phyloP scores from a whole-genome alignment of 73 alveolate genomes.

The Stentor coeruleus region DNA sequence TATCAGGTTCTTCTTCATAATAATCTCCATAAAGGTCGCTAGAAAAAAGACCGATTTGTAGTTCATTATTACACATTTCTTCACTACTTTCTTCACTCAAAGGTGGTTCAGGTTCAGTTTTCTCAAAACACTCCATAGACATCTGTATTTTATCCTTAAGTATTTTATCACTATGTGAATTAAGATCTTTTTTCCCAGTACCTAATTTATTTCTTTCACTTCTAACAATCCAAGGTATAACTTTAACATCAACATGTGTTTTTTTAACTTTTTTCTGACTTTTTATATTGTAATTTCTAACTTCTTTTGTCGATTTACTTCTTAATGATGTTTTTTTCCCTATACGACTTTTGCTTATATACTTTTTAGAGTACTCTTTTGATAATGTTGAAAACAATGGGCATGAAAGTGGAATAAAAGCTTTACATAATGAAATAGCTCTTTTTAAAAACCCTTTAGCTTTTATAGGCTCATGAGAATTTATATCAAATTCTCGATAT shows the following conservation, averaged over 20 bases:
- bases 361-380: neutral
- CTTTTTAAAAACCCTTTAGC: neutral
- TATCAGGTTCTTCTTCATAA: neutral
- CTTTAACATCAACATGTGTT: neutral
- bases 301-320: neutral
- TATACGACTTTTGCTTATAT: neutral
- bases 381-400: neutral
- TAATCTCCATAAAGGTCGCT: neutral
- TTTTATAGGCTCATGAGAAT: neutral
- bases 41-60: neutral
- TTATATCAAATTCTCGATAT: neutral
- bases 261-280: too few relatives aligned
- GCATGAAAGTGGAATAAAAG: neutral
- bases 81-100: neutral
- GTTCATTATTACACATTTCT: neutral
- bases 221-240: neutral
- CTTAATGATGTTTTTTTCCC: neutral
- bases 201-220: neutral
- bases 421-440: neutral
- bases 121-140: neutral
- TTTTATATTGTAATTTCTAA: neutral
- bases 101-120: slow-evolving; percentile 2
- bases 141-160: neutral
- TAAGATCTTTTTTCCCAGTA: neutral
- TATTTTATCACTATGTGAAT: neutral